phyloP scores from a whole-genome alignment of 805 yeast genomes.

The Yarrowia porcina region DNA sequence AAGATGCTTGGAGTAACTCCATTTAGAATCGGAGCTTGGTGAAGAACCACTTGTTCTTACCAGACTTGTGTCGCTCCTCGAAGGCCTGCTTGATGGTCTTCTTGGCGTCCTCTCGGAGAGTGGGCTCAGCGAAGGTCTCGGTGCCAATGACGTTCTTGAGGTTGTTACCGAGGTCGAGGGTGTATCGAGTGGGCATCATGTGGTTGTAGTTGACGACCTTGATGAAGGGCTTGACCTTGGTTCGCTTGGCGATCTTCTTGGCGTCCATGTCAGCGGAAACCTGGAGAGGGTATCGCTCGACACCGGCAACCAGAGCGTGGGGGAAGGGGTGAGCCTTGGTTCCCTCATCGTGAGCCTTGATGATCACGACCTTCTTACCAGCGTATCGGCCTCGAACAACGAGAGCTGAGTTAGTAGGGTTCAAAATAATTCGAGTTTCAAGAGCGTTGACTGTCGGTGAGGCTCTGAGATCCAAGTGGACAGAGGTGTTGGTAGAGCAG shows the following conservation, averaged over 20 bases:
- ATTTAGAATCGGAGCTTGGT: conserved; percentile 87
- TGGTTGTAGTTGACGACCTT: conserved; percentile 99
- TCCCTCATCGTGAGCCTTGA: conserved; percentile 98
- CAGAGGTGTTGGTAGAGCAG: no score
- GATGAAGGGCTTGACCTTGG: conserved; percentile 98
- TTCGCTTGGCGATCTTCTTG: conserved; percentile 95
- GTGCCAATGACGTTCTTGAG: conserved; percentile 88
- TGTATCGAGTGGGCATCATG: conserved; percentile 99
- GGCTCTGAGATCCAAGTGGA: not conserved
- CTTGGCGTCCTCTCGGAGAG: conserved; percentile 98
- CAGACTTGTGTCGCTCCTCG: conserved; percentile 98
- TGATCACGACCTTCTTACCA: conserved; percentile 99
- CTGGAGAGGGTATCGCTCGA: conserved; percentile 97
- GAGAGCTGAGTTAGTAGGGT: conserved; percentile 58
- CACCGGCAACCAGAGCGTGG: conserved; percentile 99
- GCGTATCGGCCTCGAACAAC: conserved; percentile 99
- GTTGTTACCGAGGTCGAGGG: conserved; percentile 85
- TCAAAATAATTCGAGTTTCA: not conserved
- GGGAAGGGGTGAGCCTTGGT: conserved; percentile 98
- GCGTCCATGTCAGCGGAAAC: conserved; percentile 92
- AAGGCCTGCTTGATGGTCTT: conserved; percentile 98
- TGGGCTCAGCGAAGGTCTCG: conserved; percentile 95
- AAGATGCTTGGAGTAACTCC: not conserved
- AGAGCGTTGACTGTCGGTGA: not conserved
- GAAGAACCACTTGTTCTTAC: conserved; percentile 99